Evolutionary conservation across 192 early-diverging fungal species (phyloP).

Genomic region (Mortierella hygrophila): DNA sequence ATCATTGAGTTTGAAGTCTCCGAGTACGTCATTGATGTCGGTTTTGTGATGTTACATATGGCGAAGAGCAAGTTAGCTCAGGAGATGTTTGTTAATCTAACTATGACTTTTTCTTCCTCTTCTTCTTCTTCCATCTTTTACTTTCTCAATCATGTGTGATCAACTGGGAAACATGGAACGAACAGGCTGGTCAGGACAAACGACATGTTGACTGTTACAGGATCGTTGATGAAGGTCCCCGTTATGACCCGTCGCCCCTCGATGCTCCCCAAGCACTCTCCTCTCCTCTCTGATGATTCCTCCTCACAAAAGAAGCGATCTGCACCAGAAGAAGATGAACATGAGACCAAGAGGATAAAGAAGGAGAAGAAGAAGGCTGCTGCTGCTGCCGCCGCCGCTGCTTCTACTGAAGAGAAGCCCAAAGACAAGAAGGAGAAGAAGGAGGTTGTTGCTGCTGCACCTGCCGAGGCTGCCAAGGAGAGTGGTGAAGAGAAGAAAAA

Average conservation of each 20-base stretch:
- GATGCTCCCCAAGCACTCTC: slow-evolving; percentile 34
- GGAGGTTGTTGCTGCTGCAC: not conserved
- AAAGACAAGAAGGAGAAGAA: slow-evolving; percentile 34
- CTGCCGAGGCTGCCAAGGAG: not conserved
- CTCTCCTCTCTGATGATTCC: slow-evolving; percentile 16
- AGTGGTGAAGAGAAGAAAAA: not conserved
- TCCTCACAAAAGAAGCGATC: slow-evolving; percentile 40
- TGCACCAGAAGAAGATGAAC: slow-evolving; percentile 39
- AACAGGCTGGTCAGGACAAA: slow-evolving; percentile 82
- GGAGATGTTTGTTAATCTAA: not conserved
- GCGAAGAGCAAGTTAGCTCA: not conserved
- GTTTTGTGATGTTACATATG: not conserved
- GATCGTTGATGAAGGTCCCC: slow-evolving; percentile 68
- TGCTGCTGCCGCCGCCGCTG: not conserved
- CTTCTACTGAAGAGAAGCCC: slow-evolving; percentile 10
- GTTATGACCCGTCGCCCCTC: slow-evolving; percentile 43
- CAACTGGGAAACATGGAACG: not conserved
- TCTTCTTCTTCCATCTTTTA: slow-evolving; percentile 8
- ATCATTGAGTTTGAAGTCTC: slow-evolving; percentile 79
- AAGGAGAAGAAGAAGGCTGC: slow-evolving; percentile 52
- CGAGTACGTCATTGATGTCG: slow-evolving; percentile 63
- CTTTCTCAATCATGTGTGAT: not conserved
- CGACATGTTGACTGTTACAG: slow-evolving; percentile 86
- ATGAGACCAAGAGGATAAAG: slow-evolving; percentile 54
- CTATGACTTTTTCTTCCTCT: not conserved